These are phyloP conservation scores for Plasmodium malariae DNA, from an alignment of 169 alveolate species.

Conservation along the genomic window DNA sequence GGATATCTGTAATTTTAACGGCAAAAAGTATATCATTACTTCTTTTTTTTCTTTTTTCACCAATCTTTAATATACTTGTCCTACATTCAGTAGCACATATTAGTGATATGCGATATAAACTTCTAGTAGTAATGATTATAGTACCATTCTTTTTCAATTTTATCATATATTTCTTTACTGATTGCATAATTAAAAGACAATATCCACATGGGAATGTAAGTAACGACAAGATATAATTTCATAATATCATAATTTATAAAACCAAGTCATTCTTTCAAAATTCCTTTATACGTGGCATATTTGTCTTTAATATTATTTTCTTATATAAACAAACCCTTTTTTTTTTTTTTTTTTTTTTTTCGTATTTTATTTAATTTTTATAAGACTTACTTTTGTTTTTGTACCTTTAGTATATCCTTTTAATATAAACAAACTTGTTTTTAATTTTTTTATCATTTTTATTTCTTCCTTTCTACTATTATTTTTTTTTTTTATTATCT, in stretches of 20 bases:
- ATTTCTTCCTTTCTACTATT: neutral
- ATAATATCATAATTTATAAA: too few relatives aligned
- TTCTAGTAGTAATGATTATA: constrained; percentile 61
- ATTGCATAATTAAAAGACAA: constrained; percentile 45
- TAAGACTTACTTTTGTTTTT: neutral
- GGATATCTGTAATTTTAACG: constrained; percentile 60
- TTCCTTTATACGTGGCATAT: neutral
- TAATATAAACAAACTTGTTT: neutral
- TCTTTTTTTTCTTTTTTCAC: constrained; percentile 42
- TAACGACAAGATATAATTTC: too few relatives aligned
- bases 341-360: too few relatives aligned
- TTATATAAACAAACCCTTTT: too few relatives aligned
- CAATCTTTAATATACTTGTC: constrained; percentile 41
- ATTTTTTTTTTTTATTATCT: neutral
- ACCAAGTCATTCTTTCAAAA: neutral
- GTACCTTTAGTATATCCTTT: neutral
- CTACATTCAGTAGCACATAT: constrained; percentile 31
- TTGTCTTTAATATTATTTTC: too few relatives aligned
- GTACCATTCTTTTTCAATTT: constrained; percentile 46
- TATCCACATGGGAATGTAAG: neutral
- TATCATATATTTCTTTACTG: constrained; percentile 43
- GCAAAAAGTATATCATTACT: constrained; percentile 21
- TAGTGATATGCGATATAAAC: constrained; percentile 32
- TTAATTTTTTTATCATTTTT: neutral
- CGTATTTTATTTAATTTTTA: too few relatives aligned